Conservation (phyloP, 1,284 basidiomycete species). For the Puccinia coronata region DNA sequence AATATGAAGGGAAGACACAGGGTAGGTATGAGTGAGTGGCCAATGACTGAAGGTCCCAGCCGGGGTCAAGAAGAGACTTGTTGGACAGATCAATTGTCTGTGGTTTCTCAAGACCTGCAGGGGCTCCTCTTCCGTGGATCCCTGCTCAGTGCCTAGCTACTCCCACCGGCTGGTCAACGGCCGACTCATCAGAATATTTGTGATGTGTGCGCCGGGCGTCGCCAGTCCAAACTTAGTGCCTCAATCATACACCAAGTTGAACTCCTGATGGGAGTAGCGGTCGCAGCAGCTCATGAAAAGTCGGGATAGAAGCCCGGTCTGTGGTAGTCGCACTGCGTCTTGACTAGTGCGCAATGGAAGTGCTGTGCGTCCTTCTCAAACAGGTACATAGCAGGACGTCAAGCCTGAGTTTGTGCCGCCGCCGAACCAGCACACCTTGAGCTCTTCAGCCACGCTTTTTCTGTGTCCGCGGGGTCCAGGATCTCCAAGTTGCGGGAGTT, state of each 20-base stretch:
- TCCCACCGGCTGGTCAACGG: conserved; percentile 92
- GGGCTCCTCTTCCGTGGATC: conserved; percentile 70
- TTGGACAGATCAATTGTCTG: conserved; percentile 68
- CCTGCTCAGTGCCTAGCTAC: conserved; percentile 72
- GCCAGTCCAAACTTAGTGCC: conserved; percentile 74
- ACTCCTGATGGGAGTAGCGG: conserved; percentile 94
- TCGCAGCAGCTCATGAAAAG: conserved; percentile 98
- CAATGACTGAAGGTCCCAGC: too few relatives aligned
- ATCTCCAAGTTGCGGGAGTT: conserved; percentile 97
- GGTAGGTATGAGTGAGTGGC: too few relatives aligned
- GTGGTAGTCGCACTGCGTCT: conserved; percentile 73
- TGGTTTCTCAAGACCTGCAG: conserved; percentile 71
- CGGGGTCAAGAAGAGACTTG: too few relatives aligned
- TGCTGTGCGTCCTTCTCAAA: conserved; percentile 82
- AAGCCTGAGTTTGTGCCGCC: conserved; percentile 96
- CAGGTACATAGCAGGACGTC: conserved; percentile 89
- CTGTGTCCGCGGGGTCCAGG: conserved; percentile 49
- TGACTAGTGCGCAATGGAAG: conserved; percentile 81
- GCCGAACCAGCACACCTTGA: conserved; percentile 97
- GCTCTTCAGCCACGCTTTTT: conserved; percentile 51
- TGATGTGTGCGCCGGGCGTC: conserved; percentile 85
- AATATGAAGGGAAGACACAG: too few relatives aligned
- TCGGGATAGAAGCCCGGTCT: conserved; percentile 71
- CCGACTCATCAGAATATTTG: conserved; percentile 70
- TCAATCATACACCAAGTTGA: conserved; percentile 83